These are phyloP conservation scores for Lichenothelia convexa DNA, from an alignment of 495 filamentous ascomycete species.

Conservation along the genomic window DNA sequence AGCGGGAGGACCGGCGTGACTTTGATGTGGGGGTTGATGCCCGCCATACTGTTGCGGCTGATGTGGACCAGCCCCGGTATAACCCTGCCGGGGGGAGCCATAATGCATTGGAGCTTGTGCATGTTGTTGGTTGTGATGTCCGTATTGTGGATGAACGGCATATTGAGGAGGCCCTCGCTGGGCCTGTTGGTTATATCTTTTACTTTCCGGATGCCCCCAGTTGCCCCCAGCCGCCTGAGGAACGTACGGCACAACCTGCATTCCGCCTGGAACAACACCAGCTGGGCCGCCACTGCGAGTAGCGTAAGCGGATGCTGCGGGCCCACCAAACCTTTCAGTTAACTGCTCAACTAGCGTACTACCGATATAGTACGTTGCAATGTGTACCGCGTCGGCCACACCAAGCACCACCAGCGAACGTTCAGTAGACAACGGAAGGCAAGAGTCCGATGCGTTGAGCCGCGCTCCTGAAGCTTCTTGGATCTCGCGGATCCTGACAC, in stretches of 20 bases:
- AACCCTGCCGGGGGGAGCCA: slow-evolving; percentile 46
- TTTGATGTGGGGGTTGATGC: slow-evolving; percentile 31
- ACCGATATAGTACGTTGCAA: slow-evolving; percentile 94
- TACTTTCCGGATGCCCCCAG: slow-evolving; percentile 80
- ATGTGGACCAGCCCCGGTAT: slow-evolving; percentile 59
- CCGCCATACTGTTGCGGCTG: slow-evolving; percentile 46
- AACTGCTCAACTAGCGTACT: slow-evolving; percentile 92
- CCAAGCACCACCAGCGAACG: slow-evolving; percentile 64
- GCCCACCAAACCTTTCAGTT: slow-evolving; percentile 86
- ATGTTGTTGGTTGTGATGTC: slow-evolving; percentile 46
- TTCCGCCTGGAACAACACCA: slow-evolving; percentile 82
- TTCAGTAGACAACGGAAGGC: slow-evolving; percentile 83
- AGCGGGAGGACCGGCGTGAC: slow-evolving; percentile 36
- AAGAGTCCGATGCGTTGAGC: slow-evolving; percentile 89
- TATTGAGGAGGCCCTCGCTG: slow-evolving; percentile 34
- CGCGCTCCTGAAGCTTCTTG: slow-evolving; percentile 93
- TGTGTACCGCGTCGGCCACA: slow-evolving; percentile 63
- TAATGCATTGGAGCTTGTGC: slow-evolving; percentile 54
- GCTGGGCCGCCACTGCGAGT: slow-evolving; percentile 86
- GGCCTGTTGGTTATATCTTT: slow-evolving; percentile 50
- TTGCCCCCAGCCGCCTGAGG: slow-evolving; percentile 83
- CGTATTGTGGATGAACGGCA: slow-evolving; percentile 44
- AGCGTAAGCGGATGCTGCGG: slow-evolving; percentile 90
- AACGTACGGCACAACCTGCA: slow-evolving; percentile 93
- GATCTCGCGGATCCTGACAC: slow-evolving; percentile 90